Evolutionary conservation across 495 filamentous ascomycete genomes (phyloP), one percentile per base, ranked within the genome.

Genomic region (Neurospora sp.): DNA sequence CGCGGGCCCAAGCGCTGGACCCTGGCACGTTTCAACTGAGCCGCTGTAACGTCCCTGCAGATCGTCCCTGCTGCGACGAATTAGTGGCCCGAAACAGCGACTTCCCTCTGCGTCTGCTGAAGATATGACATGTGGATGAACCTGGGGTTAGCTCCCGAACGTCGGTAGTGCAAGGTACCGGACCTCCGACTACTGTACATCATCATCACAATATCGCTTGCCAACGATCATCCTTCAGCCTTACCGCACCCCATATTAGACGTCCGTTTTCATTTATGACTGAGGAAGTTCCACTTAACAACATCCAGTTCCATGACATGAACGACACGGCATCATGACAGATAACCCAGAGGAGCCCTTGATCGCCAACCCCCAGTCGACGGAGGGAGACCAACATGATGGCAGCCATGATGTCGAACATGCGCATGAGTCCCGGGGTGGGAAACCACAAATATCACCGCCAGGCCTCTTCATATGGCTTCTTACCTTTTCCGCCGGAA

Each of bases 401-500:
- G 46, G 70, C 23, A 39, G 16, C 69, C 12, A 44, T 5, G 69
- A 73, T 70, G 39, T 44, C 71, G 74, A 72, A 46, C 60, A 20
- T 16, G 72, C 14, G 73, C 44, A 72, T 16, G 70, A 23, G 4
- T 35, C 31, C 66, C 71, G 69, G 20, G 72, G 66, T 10, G 77
- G 77, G 41, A 66, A 54, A 3, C 10, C 40, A 7, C 71, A 74
- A 16, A 46, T 74, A 9, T 72, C 73, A 37, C 72, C 79, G 4
- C 82, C 83, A 9, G 79, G 83, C 1, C 71, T 83, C 40, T 89
- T 87, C 69, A 83, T 96, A 73, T 96, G 93, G 91, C 81, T 89
- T 3, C 84, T 97, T 16, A 94, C 94, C 3, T 84, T 94, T 70
- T 90, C 91, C 31, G 93, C 94, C 10, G 93, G 93, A 5, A 92